phyloP scores from a whole-genome alignment of 2,329 filamentous ascomycete species.

The Eutypella sp. region DNA sequence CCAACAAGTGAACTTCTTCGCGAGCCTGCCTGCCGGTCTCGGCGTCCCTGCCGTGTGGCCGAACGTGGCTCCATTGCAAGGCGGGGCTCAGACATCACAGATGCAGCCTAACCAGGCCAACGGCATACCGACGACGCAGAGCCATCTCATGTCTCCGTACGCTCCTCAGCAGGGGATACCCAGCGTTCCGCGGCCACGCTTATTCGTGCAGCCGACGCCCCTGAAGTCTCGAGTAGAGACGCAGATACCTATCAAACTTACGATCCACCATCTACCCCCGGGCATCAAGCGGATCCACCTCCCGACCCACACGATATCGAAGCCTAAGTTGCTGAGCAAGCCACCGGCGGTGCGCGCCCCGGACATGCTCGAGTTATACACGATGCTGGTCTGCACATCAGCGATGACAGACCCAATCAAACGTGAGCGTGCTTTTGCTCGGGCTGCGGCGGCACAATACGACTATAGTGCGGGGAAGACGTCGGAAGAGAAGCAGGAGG shows the following conservation, averaged over 20 bases:
- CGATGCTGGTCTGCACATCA: constrained; percentile 84
- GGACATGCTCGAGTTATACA: constrained; percentile 74
- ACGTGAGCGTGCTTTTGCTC: constrained; percentile 61
- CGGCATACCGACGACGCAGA: constrained; percentile 8
- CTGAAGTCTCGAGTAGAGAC: constrained; percentile 92
- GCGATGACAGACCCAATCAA: constrained; percentile 73
- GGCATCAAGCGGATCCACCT: constrained; percentile 79
- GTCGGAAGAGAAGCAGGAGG: constrained; percentile 41
- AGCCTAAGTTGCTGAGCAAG: constrained; percentile 83
- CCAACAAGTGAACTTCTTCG: constrained; percentile 35
- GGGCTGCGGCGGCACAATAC: constrained; percentile 42
- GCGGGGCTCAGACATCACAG: constrained; percentile 3
- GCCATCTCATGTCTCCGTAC: constrained; percentile 13
- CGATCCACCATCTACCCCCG: constrained; percentile 67
- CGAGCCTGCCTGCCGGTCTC: constrained; percentile 17
- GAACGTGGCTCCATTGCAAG: constrained; percentile 10
- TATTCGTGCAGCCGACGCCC: constrained; percentile 63
- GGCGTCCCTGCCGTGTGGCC: constrained; percentile 32
- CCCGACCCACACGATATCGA: constrained; percentile 86
- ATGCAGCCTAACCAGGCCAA: constrained; percentile 11
- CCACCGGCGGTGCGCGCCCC: constrained; percentile 58
- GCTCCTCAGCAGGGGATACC: constrained; percentile 9
- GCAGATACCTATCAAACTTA: constrained; percentile 84
- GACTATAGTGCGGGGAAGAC: constrained; percentile 21
- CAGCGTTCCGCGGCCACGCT: constrained; percentile 27